Evolutionary conservation across 805 yeast species (phyloP).

Genomic region (Lipomyces yamanashiensis): DNA sequence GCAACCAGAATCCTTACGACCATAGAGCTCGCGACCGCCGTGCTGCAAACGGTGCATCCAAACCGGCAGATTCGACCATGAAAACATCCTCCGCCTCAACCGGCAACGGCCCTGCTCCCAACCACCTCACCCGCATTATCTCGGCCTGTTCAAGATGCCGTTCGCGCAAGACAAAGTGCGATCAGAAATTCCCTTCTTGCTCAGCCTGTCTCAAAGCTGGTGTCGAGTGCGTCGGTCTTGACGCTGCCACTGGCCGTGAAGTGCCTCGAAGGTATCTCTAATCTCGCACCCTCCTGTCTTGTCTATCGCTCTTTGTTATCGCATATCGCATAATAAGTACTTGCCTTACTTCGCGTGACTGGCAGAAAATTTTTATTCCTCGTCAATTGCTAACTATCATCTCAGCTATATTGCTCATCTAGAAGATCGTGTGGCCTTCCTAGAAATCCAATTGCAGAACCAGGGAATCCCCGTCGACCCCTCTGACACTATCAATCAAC

Average conservation of each 20-base stretch:
- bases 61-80: neutral
- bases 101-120: slow-evolving; percentile 34
- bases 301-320: neutral
- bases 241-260: slow-evolving; percentile 86
- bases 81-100: slow-evolving; percentile 30
- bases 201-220: slow-evolving; percentile 65
- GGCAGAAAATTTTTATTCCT: neutral
- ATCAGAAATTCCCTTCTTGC: slow-evolving; percentile 70
- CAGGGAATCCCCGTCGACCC: slow-evolving; percentile 47
- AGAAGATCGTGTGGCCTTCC: slow-evolving; percentile 64
- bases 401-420: slow-evolving; percentile 62
- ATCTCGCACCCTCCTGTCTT: neutral
- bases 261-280: slow-evolving; percentile 66
- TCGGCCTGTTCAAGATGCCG: slow-evolving; percentile 88
- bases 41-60: slow-evolving; percentile 3
- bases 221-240: slow-evolving; percentile 79
- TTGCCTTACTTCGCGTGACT: too few species aligned
- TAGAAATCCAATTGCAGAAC: slow-evolving; percentile 57
- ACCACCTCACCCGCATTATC: slow-evolving; percentile 45
- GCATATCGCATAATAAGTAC: too few species aligned
- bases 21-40: slow-evolving; percentile 1
- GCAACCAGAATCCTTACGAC: slow-evolving; percentile 15
- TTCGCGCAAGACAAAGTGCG: slow-evolving; percentile 66
- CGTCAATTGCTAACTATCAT: neutral
- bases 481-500: slow-evolving; percentile 26